Conservation (phyloP, 805 yeast genomes). For the Candida mattraensis region DNA sequence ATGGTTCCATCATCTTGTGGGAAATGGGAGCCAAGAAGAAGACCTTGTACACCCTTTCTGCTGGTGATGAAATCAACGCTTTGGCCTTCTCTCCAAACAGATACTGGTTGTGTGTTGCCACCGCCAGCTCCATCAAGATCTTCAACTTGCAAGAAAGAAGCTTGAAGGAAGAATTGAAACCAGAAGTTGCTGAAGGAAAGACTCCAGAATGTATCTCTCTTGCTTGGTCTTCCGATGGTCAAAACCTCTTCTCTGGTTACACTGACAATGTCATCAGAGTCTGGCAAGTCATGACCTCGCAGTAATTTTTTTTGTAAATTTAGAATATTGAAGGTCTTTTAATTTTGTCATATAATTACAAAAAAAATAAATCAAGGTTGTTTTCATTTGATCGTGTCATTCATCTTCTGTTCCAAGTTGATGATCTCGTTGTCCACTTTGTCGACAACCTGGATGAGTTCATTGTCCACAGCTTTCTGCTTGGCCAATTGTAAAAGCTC, state of each 20-base stretch:
- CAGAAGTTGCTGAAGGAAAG: conserved; percentile 95
- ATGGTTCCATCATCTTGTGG: conserved; percentile 98
- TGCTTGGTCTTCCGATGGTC: conserved; percentile 99
- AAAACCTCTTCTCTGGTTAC: conserved; percentile 99
- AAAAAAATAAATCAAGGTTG: conserved; percentile 14
- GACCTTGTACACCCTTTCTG: conserved; percentile 88
- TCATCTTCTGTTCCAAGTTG: conserved; percentile 22
- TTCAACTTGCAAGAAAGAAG: conserved; percentile 94
- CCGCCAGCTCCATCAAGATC: conserved; percentile 96
- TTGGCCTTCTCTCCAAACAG: conserved; percentile 99
- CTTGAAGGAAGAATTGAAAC: conserved; percentile 95
- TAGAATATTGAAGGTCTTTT: conserved; percentile 13
- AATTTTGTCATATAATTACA: conserved; percentile 17
- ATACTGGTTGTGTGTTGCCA: conserved; percentile 99
- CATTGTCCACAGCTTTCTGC: conserved; percentile 64
- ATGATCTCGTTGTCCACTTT: conserved; percentile 65
- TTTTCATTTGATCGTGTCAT: conserved; percentile 1
- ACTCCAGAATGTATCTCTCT: conserved; percentile 98
- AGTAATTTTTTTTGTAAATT: conserved; percentile 30
- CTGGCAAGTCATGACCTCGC: conserved; percentile 98
- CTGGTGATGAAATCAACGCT: conserved; percentile 96
- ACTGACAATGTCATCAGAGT: conserved; percentile 99
- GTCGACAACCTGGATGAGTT: conserved; percentile 57
- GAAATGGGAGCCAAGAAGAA: conserved; percentile 76
- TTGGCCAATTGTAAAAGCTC: conserved; percentile 66